Conservation (phyloP, 73 alveolate genomes). For the Paramecium biaurelia region DNA sequence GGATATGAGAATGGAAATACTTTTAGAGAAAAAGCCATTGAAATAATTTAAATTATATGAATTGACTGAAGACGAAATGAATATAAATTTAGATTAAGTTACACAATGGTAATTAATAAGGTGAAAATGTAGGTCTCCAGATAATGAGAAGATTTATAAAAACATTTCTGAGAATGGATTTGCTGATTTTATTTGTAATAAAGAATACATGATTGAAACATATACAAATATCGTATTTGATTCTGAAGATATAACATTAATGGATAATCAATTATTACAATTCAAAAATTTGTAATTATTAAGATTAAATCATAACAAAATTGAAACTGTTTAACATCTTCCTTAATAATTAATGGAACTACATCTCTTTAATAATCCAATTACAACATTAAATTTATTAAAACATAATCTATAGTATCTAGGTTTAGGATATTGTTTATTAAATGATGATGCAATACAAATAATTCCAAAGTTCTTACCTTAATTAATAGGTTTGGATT, state of each 20-base stretch:
- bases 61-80: constrained; percentile 34
- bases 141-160: background rate
- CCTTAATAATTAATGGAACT: constrained; percentile 15
- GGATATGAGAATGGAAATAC: constrained; percentile 44
- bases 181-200: constrained; percentile 50
- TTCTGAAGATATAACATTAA: background rate
- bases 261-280: constrained; percentile 7
- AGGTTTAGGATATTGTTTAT: constrained; percentile 24
- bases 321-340: background rate
- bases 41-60: constrained; percentile 31
- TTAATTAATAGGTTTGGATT: constrained; percentile 5
- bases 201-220: constrained; percentile 12
- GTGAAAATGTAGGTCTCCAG: background rate
- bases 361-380: constrained; percentile 30
- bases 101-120: background rate
- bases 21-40: constrained; percentile 2
- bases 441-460: constrained; percentile 30
- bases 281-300: constrained; percentile 6
- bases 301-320: constrained; percentile 26
- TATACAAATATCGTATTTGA: constrained; percentile 21
- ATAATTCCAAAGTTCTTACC: background rate
- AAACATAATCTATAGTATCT: constrained; percentile 27
- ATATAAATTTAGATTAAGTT: constrained; percentile 30
- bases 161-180: constrained; percentile 24
- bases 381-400: background rate